Base-by-base conservation (phyloP, 2,329 filamentous ascomycete genomes). In the Remersonia thermophila region DNA sequence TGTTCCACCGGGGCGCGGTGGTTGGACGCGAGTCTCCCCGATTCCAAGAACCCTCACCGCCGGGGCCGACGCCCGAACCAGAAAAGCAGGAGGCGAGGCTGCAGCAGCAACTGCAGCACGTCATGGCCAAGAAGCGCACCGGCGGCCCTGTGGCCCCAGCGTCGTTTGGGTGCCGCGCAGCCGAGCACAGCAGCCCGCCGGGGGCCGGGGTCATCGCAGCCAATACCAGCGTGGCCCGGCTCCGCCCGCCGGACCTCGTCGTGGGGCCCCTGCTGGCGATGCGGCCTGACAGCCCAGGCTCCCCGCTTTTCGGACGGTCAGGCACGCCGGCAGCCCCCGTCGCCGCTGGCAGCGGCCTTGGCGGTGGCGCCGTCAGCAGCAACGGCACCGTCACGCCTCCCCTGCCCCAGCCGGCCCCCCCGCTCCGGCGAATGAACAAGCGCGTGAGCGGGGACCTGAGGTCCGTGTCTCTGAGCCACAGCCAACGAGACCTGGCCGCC, bases 391-490 rank as follows among this genome's bases (percentile, higher is more conserved):
- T n/a, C n/a, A n/a, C n/a, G n/a, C n/a, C n/a, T n/a, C n/a, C n/a
- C n/a, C 20, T 23, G 45, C 80, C 78, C 2, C 31, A 18, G 17
- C 41, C 43, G 41, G 80, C 80, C 45, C 77, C 80, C 32, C 15
- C 40, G 12, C 43, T 42, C 29, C 36, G 32, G 20, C 74, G 83
- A 45, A 70, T 73, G 44, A 76, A 79, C 55, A 68, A 61, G 54
- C 70, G 69, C 55, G 62, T 78, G 57, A 87, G 82, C 69, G 79
- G 81, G 59, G 83, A 93, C 67, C 67, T 93, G 51, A 66, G 80
- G 61, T 73, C 73, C 50, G 73, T 75, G 61, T 73, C 72, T 48
- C 73, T 74, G 48, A 74, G 74, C 60, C 72, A 72, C 69, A 74
- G 74, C 60, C 73, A 72, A 69, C 70, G 51, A 43, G 62, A 59